A percentile compares a stretch with the other conserved stretches of the same genome.
Conservation (phyloP, 148 eudicot genomes). For the Fallopia convolvulus region DNA sequence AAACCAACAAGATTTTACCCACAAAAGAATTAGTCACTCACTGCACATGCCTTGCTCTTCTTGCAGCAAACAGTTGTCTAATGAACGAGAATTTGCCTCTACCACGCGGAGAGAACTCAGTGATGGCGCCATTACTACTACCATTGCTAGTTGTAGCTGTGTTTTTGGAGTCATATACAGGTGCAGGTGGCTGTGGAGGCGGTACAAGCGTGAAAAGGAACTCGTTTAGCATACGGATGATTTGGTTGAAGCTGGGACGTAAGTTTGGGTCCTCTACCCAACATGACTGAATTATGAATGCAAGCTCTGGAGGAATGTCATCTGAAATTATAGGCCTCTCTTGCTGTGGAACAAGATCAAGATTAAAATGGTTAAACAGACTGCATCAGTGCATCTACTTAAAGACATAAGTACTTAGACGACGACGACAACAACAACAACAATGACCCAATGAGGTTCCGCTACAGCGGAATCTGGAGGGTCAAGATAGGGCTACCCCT, state of each 20-base stretch:
- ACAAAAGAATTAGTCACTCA: not conserved
- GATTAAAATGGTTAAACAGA: not conserved
- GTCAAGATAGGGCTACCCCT: too few species aligned
- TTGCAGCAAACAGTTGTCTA: constrained; percentile 10
- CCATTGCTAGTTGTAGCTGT: constrained; percentile 30
- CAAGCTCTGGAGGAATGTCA: constrained; percentile 70
- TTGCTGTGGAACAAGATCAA: constrained; percentile 34
- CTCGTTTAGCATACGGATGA: constrained; percentile 76
- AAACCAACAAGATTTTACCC: not conserved
- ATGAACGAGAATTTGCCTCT: constrained; percentile 9
- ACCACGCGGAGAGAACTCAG: constrained; percentile 1
- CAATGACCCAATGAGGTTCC: too few species aligned
- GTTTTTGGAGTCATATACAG: constrained; percentile 31
- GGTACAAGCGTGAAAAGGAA: constrained; percentile 53
- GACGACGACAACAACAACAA: too few species aligned
- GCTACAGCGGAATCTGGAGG: too few species aligned
- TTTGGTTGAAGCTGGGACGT: constrained; percentile 77
- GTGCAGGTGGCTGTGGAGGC: constrained; percentile 49
- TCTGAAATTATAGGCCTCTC: constrained; percentile 68
- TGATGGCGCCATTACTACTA: constrained; percentile 41
- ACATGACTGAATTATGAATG: constrained; percentile 66
- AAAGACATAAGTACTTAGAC: not conserved
- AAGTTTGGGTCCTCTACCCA: constrained; percentile 82
- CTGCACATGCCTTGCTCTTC: constrained; percentile 1
- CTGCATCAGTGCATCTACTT: not conserved